These are phyloP conservation scores for Backusella mclennaniae DNA, from an alignment of 192 early-diverging fungal genomes.

Conservation along the genomic window DNA sequence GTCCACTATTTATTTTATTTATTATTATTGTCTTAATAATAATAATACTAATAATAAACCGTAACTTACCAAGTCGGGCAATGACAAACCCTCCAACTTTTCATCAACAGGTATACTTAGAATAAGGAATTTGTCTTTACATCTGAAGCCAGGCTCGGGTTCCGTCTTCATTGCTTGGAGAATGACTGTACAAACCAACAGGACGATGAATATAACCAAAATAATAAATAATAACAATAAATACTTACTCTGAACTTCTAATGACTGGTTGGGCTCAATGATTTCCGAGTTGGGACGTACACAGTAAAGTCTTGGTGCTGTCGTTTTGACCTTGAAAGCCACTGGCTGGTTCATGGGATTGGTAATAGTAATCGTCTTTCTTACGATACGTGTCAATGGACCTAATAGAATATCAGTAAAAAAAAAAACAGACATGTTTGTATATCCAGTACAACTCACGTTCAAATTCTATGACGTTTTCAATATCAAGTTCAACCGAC, in stretches of 20 bases:
- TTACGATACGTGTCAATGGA: slow-evolving; percentile 61
- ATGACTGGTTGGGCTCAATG: slow-evolving; percentile 62
- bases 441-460: slow-evolving; percentile 43
- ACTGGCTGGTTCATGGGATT: slow-evolving; percentile 68
- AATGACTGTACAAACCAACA: slow-evolving; percentile 52
- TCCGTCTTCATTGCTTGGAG: slow-evolving; percentile 89
- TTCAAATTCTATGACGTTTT: slow-evolving; percentile 53
- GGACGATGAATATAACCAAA: neutral
- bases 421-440: too few relatives aligned
- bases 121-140: slow-evolving; percentile 97
- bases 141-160: slow-evolving; percentile 71
- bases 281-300: slow-evolving; percentile 91
- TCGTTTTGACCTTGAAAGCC: slow-evolving; percentile 99
- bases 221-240: neutral
- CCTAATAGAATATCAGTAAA: slow-evolving; percentile 33
- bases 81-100: slow-evolving; percentile 61
- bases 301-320: slow-evolving; percentile 96
- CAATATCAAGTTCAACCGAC: slow-evolving; percentile 62
- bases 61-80: slow-evolving; percentile 59
- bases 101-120: slow-evolving; percentile 79
- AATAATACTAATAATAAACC: neutral
- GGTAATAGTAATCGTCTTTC: slow-evolving; percentile 54
- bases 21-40: neutral
- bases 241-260: slow-evolving; percentile 74
- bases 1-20: neutral